Evolutionary conservation across 2,329 filamentous ascomycete genomes (phyloP).

Genomic region (Hirsutella minnesotensis): DNA sequence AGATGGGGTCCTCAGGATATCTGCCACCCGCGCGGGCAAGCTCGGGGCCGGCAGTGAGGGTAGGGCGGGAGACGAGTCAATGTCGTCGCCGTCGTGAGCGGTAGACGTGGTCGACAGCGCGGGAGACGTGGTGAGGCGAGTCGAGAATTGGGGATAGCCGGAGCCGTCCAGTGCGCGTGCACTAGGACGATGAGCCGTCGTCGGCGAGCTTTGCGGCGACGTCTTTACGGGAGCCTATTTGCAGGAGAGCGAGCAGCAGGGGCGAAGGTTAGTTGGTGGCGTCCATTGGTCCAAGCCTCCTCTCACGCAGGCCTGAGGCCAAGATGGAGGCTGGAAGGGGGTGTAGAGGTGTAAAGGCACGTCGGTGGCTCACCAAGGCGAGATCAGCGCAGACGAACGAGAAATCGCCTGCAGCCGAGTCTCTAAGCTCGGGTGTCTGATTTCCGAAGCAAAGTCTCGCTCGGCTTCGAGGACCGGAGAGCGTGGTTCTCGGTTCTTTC

Average conservation of each 20-base stretch:
- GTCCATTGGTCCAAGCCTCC: background rate
- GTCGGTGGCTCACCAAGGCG: slow-evolving; percentile 31
- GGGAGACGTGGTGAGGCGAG: slow-evolving; percentile 37
- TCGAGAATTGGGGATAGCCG: slow-evolving; percentile 23
- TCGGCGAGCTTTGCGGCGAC: slow-evolving; percentile 37
- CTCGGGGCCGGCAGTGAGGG: slow-evolving; percentile 47
- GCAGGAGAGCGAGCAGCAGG: background rate
- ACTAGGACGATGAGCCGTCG: slow-evolving; percentile 43
- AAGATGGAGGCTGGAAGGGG: background rate
- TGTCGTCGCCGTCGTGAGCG: slow-evolving; percentile 38
- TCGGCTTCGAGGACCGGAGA: background rate
- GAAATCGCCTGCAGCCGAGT: slow-evolving; percentile 47
- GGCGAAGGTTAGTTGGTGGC: slow-evolving; percentile 13
- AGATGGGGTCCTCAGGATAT: slow-evolving; percentile 41
- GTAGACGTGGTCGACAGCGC: slow-evolving; percentile 52
- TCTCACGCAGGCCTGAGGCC: background rate
- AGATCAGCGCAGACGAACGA: slow-evolving; percentile 53
- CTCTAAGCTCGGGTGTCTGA: slow-evolving; percentile 25
- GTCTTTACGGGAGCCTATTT: slow-evolving; percentile 35
- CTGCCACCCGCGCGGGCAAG: slow-evolving; percentile 42
- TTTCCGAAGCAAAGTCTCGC: slow-evolving; percentile 2
- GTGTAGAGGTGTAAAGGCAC: too few relatives aligned
- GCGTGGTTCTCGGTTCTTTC: background rate
- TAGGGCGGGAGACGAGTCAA: slow-evolving; percentile 44
- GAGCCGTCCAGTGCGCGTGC: slow-evolving; percentile 48